Conservation (phyloP, 768 basidiomycete species). For the Xerocomus potaroensis region DNA sequence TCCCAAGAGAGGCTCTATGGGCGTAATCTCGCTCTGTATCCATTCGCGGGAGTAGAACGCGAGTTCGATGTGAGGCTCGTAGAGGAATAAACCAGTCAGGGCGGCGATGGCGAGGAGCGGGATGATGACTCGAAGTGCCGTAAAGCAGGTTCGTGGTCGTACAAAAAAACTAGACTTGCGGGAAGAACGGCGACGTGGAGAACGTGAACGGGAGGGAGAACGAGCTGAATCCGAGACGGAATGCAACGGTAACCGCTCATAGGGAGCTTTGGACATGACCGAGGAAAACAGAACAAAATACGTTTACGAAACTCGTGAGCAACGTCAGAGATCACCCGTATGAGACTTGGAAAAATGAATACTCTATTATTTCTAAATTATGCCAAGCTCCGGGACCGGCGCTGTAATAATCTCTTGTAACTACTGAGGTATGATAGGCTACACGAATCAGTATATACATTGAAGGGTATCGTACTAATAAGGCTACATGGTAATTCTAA, state of each 20-base stretch:
- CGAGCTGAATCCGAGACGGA: constrained; percentile 32
- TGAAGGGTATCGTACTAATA: neutral
- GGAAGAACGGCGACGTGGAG: constrained; percentile 22
- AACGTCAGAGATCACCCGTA: no score
- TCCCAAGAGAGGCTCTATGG: constrained; percentile 57
- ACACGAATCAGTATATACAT: neutral
- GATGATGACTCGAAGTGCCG: constrained; percentile 43
- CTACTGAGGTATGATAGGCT: no score
- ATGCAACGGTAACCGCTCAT: constrained; percentile 52
- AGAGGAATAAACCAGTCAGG: constrained; percentile 50
- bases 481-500: constrained; percentile 6
- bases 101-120: constrained; percentile 36
- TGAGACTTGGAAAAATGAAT: no score
- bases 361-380: no score
- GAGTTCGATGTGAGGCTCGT: constrained; percentile 85
- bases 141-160: constrained; percentile 36
- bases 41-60: constrained; percentile 74
- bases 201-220: constrained; percentile 18
- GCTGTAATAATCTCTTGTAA: no score
- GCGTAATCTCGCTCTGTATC: constrained; percentile 69
- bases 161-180: constrained; percentile 26
- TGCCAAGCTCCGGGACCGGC: no score
- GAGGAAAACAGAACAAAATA: neutral
- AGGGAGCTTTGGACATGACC: constrained; percentile 38
- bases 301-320: no score